Percentiles rank a stretch among this genome's conserved stretches.
phyloP scores from a whole-genome alignment of 805 yeast species.

The Metschnikowia chrysomelidarum region DNA sequence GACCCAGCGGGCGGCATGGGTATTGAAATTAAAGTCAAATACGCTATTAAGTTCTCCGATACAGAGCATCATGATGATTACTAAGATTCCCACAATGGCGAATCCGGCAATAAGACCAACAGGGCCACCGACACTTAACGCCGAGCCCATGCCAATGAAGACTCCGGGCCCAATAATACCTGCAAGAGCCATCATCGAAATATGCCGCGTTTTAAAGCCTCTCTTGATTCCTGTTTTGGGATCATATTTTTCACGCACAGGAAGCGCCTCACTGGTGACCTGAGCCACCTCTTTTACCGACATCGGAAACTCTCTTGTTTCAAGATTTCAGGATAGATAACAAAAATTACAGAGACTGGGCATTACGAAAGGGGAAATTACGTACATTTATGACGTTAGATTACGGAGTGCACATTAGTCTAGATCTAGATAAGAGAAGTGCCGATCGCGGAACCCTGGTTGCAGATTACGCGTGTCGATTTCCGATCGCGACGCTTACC shows the following conservation, averaged over 20 bases:
- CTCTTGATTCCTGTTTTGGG: slow-evolving; percentile 9
- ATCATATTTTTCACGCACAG: slow-evolving; percentile 6
- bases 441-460: no score
- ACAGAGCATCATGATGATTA: slow-evolving; percentile 10
- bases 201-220: slow-evolving; percentile 7
- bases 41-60: slow-evolving; percentile 8
- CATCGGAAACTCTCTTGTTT: slow-evolving; percentile 1
- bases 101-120: slow-evolving; percentile 10
- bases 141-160: slow-evolving; percentile 9
- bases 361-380: no score
- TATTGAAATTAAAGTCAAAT: slow-evolving; percentile 10
- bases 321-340: neutral
- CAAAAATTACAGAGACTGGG: no score
- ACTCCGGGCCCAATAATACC: slow-evolving; percentile 9
- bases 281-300: slow-evolving; percentile 2
- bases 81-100: slow-evolving; percentile 8
- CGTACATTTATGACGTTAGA: no score
- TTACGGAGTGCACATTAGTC: no score
- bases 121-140: slow-evolving; percentile 9
- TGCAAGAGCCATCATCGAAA: slow-evolving; percentile 9
- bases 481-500: no score
- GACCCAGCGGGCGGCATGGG: slow-evolving; percentile 8
- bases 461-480: no score
- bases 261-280: slow-evolving; percentile 1
- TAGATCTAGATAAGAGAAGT: no score